These are phyloP conservation scores for Blakeslea trispora DNA, from an alignment of 371 early-diverging fungal species.

Conservation along the genomic window DNA sequence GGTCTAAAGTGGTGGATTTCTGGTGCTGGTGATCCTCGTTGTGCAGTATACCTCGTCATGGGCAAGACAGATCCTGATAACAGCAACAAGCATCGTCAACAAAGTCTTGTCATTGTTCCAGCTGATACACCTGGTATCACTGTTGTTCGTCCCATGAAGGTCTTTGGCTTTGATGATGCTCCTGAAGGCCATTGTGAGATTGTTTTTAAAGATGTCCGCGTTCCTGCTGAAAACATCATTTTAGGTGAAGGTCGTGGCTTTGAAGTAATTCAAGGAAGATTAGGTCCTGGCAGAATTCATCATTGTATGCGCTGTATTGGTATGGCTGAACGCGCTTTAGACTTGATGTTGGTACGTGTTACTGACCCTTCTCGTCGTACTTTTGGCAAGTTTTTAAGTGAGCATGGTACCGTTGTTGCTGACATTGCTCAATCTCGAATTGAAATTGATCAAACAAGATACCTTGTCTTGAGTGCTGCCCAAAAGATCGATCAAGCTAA, in stretches of 20 bases:
- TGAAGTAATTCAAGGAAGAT: constrained; percentile 94
- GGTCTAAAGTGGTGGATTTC: constrained; percentile 98
- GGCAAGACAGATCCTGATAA: constrained; percentile 82
- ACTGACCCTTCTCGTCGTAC: constrained; percentile 83
- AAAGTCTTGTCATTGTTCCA: constrained; percentile 90
- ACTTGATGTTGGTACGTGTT: constrained; percentile 81
- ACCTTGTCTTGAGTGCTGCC: constrained; percentile 90
- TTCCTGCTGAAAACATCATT: constrained; percentile 73
- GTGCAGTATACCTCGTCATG: constrained; percentile 83
- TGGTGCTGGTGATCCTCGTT: constrained; percentile 92
- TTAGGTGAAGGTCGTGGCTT: constrained; percentile 94
- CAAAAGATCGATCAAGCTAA: constrained; percentile 84
- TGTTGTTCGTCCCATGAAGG: constrained; percentile 81
- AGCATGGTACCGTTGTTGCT: constrained; percentile 79
- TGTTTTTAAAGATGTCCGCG: constrained; percentile 84
- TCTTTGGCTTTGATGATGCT: constrained; percentile 97
- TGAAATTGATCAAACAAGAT: constrained; percentile 88
- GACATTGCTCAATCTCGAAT: constrained; percentile 87
- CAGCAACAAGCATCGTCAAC: constrained; percentile 78
- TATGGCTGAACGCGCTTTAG: constrained; percentile 90
- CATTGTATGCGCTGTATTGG: constrained; percentile 94
- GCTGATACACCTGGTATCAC: constrained; percentile 84
- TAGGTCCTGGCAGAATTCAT: constrained; percentile 88
- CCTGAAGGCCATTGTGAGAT: constrained; percentile 95
- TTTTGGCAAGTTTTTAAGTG: constrained; percentile 81